A percentile compares a stretch with the other conserved stretches of the same genome.
Evolutionary conservation across 225 moss, liverwort and hornwort species (phyloP).

Genomic region (Anthoceros angustus): DNA sequence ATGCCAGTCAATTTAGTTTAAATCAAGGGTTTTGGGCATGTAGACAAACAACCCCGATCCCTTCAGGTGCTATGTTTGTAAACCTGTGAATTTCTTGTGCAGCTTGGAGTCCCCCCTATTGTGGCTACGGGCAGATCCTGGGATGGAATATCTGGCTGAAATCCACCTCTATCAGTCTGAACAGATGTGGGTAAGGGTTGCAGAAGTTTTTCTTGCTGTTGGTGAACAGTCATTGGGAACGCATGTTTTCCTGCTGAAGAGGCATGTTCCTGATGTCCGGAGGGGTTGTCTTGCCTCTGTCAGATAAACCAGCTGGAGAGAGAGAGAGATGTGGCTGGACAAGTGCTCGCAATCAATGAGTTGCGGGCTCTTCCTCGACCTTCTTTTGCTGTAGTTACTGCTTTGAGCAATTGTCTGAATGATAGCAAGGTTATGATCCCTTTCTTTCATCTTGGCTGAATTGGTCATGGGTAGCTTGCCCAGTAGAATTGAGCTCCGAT

Average conservation of each 20-base stretch:
- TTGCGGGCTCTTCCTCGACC: conserved; percentile 63
- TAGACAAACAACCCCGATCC: background rate
- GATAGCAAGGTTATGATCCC: conserved; percentile 53
- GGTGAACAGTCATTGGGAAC: background rate
- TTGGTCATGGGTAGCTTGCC: background rate
- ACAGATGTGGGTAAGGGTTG: conserved; percentile 92
- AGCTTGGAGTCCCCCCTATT: conserved; percentile 97
- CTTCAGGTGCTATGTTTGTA: background rate
- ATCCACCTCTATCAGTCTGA: conserved; percentile 76
- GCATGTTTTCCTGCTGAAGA: background rate
- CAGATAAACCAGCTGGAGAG: conserved; percentile 99
- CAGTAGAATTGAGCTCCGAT: background rate
- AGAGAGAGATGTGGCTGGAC: conserved; percentile 91
- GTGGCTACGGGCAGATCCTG: conserved; percentile 97
- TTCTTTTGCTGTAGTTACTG: conserved; percentile 74
- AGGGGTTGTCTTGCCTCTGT: background rate
- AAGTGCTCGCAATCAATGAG: conserved; percentile 84
- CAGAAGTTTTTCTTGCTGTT: background rate
- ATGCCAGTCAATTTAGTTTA: background rate
- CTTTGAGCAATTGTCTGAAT: conserved; percentile 59
- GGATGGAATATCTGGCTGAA: conserved; percentile 91
- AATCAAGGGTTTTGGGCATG: background rate
- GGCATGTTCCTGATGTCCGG: background rate
- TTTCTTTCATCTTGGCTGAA: background rate
- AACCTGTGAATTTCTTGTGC: conserved; percentile 5